phyloP scores from a whole-genome alignment of 148 eudicot genomes.

The Rhododendron simsii region DNA sequence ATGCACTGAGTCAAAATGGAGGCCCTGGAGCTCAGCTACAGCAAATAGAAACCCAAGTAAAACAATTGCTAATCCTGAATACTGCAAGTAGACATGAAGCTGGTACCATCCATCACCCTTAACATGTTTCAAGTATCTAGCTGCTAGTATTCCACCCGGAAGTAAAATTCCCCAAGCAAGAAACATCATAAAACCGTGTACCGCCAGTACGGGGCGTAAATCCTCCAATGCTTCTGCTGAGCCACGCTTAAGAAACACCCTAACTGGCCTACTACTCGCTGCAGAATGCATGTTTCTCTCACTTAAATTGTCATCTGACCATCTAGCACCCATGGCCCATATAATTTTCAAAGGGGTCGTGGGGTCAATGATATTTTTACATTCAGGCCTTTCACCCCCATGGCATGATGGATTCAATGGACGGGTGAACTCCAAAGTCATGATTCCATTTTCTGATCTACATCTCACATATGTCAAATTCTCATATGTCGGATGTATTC shows the following conservation, averaged over 20 bases:
- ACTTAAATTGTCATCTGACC: slow-evolving; percentile 66
- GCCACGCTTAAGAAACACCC: slow-evolving; percentile 72
- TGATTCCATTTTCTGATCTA: slow-evolving; percentile 89
- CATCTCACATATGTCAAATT: slow-evolving; percentile 84
- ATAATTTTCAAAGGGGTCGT: slow-evolving; percentile 75
- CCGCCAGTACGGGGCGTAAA: slow-evolving; percentile 78
- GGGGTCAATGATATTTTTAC: slow-evolving; percentile 76
- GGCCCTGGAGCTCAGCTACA: slow-evolving; percentile 87
- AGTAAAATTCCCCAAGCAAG: slow-evolving; percentile 93
- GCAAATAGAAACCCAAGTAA: slow-evolving; percentile 91
- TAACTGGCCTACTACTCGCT: slow-evolving; percentile 70
- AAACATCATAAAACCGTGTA: slow-evolving; percentile 98
- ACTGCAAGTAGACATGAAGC: slow-evolving; percentile 83
- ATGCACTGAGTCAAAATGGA: slow-evolving; percentile 53
- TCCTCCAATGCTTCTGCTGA: slow-evolving; percentile 92
- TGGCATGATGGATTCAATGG: slow-evolving; percentile 69
- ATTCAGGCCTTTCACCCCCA: slow-evolving; percentile 58
- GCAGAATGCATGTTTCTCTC: slow-evolving; percentile 83
- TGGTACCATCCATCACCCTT: slow-evolving; percentile 84
- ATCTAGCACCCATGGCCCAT: slow-evolving; percentile 94
- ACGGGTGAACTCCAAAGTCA: slow-evolving; percentile 91
- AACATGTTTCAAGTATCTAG: slow-evolving; percentile 72
- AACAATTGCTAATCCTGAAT: slow-evolving; percentile 73
- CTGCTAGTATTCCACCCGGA: slow-evolving; percentile 79
- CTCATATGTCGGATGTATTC: slow-evolving; percentile 69